Conservation (phyloP, 257 asterid species). For the Primulina eburnea region DNA sequence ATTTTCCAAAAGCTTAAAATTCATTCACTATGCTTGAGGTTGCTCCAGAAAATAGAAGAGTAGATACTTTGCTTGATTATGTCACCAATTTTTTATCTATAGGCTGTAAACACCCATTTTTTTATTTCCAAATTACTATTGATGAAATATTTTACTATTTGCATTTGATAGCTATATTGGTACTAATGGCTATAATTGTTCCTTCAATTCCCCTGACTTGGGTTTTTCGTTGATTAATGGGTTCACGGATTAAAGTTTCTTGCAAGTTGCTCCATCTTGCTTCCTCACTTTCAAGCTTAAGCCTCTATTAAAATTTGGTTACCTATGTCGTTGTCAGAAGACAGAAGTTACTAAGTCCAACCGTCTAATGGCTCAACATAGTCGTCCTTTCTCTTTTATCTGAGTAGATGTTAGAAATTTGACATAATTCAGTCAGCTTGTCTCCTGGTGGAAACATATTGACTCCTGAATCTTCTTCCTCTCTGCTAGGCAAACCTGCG, state of each 20-base stretch:
- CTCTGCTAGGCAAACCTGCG: slow-evolving; percentile 74
- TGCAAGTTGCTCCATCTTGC: neutral
- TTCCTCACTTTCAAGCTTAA: slow-evolving; percentile 13
- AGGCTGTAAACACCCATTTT: neutral
- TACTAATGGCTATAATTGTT: neutral
- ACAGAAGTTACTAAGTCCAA: neutral
- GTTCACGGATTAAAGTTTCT: neutral
- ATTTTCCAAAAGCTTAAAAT: slow-evolving; percentile 12
- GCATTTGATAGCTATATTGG: slow-evolving; percentile 9
- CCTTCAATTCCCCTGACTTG: slow-evolving; percentile 1
- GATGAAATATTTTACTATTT: slow-evolving; percentile 4
- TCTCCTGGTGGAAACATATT: slow-evolving; percentile 14
- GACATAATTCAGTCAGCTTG: slow-evolving; percentile 14
- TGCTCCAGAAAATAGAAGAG: neutral
- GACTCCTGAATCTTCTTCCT: slow-evolving; percentile 12
- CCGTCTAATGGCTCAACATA: neutral
- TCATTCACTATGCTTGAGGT: neutral
- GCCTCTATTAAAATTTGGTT: neutral
- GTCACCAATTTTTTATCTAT: neutral
- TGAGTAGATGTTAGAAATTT: slow-evolving; percentile 11
- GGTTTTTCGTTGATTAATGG: neutral
- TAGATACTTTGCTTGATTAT: neutral
- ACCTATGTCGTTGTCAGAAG: slow-evolving; percentile 1
- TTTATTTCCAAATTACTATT: neutral
- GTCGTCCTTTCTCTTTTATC: slow-evolving; percentile 9